Evolutionary conservation across 768 basidiomycete genomes (phyloP), one percentile per base, ranked within the genome.

Genomic region (Mycena leptocephala): DNA sequence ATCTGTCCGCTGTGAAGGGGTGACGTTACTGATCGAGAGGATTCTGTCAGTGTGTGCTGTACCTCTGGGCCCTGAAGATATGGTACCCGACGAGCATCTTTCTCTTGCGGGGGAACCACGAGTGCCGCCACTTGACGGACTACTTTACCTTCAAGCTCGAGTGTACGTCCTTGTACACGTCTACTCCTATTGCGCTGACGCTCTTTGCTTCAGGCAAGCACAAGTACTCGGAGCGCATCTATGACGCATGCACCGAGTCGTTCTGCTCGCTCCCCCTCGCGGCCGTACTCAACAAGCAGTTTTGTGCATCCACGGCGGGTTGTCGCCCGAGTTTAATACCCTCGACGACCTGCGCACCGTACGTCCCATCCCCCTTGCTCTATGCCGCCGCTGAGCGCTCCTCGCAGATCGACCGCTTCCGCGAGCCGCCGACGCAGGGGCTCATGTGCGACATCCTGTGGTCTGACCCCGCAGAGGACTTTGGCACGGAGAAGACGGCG

Each of bases 101-200:
- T 90, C 92, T 99, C 48, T 91, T 99, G 39, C 96, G 98, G 64
- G 98, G 98, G 65, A 99, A 99, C 81, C 98, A 99, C 85, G 98
- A 99, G 88, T 99, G 98, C 84, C 93, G 98, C 62, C 98, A 99
- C 87, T 87, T 99, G 84, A 99, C 98, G 37, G 97, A 99, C 82
- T 98, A 99, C 85, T 99, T 98, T 82, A 99, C 97, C 43, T 99
- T 99, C 91, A 99, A 98, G 86, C 93, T 98, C 35, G 98, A 99
- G 89, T 98, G 97, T 97, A 82, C 83, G 96, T 86, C 26, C 37
- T 10, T 14, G 28, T 18, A 26, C 32, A 22, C 68, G 28, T 61
- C 37, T 68, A 30, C 22, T 71, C 37, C 14, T 58, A 46, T 24
- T 76, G 35, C 61, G 43, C 24, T 55, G 33, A 43, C 16, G 28